These are phyloP conservation scores for Nemania diffusa DNA, from an alignment of 2,329 filamentous ascomycete genomes.

Conservation along the genomic window DNA sequence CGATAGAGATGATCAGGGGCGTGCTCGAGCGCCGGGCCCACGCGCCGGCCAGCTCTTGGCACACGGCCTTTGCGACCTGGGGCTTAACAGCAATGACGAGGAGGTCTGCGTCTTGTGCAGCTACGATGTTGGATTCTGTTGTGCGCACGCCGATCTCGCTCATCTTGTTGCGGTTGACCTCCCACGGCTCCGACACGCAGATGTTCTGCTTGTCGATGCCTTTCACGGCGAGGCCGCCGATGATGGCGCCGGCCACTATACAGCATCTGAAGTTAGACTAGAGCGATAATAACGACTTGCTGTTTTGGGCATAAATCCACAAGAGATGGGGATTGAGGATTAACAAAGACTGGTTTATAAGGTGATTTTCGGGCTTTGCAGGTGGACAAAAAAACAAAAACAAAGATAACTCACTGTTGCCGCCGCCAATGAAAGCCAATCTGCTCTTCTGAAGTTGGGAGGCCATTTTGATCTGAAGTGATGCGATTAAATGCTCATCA, in stretches of 20 bases:
- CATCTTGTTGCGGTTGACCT: slow-evolving; percentile 63
- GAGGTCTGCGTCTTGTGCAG: slow-evolving; percentile 56
- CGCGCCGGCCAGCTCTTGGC: slow-evolving; percentile 57
- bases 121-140: slow-evolving; percentile 59
- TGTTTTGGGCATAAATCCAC: slow-evolving; percentile 2
- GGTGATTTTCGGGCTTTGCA: neutral
- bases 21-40: slow-evolving; percentile 50
- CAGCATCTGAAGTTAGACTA: slow-evolving; percentile 8
- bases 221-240: slow-evolving; percentile 59
- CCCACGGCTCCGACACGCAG: slow-evolving; percentile 62
- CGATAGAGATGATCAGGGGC: slow-evolving; percentile 61
- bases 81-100: slow-evolving; percentile 64
- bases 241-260: slow-evolving; percentile 60
- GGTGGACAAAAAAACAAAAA: neutral
- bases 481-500: neutral
- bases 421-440: slow-evolving; percentile 53
- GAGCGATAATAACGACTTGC: neutral
- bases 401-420: slow-evolving; percentile 53
- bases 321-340: too few species aligned
- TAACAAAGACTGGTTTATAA: neutral
- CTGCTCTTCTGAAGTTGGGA: slow-evolving; percentile 46
- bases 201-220: slow-evolving; percentile 58
- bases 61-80: slow-evolving; percentile 59
- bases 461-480: slow-evolving; percentile 37
- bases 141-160: slow-evolving; percentile 57